Conservation (phyloP, 192 early-diverging fungal genomes). For the Coemansia guatemalensis region DNA sequence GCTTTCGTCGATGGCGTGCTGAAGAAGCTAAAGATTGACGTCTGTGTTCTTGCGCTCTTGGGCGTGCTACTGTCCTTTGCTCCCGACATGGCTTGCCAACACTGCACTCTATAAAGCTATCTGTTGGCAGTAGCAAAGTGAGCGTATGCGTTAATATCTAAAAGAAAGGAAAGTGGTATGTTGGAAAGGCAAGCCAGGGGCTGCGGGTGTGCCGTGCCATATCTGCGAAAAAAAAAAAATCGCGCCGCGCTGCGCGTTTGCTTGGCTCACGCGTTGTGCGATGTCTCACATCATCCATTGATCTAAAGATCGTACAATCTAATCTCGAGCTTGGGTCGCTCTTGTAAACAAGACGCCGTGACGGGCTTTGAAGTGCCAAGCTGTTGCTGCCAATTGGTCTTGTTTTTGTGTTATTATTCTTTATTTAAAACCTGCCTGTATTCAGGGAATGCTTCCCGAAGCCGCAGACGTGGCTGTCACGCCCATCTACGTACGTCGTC, state of each 20-base stretch:
- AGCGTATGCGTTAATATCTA: not conserved
- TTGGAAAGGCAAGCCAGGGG: not conserved
- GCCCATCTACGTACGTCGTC: slow-evolving; percentile 24
- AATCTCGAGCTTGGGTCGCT: no score
- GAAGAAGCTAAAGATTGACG: slow-evolving; percentile 49
- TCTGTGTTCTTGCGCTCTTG: slow-evolving; percentile 35
- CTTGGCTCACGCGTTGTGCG: not conserved
- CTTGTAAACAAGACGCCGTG: not conserved
- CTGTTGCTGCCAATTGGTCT: not conserved
- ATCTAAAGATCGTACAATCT: not conserved
- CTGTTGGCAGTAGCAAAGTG: no score
- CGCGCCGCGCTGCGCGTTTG: not conserved
- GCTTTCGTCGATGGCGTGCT: slow-evolving; percentile 28
- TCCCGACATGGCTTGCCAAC: slow-evolving; percentile 17
- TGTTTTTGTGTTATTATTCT: not conserved
- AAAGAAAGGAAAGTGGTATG: not conserved
- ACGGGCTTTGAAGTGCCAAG: not conserved
- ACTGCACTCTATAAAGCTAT: no score
- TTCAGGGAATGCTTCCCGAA: slow-evolving; percentile 31
- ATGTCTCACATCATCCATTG: not conserved
- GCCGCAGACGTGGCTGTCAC: slow-evolving; percentile 23
- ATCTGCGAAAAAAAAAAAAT: not conserved
- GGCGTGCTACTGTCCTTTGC: slow-evolving; percentile 31
- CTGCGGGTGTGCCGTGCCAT: no score
- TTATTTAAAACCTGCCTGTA: not conserved